phyloP scores from a whole-genome alignment of 2,329 filamentous ascomycete genomes.

The Hyphodiscus sp. region DNA sequence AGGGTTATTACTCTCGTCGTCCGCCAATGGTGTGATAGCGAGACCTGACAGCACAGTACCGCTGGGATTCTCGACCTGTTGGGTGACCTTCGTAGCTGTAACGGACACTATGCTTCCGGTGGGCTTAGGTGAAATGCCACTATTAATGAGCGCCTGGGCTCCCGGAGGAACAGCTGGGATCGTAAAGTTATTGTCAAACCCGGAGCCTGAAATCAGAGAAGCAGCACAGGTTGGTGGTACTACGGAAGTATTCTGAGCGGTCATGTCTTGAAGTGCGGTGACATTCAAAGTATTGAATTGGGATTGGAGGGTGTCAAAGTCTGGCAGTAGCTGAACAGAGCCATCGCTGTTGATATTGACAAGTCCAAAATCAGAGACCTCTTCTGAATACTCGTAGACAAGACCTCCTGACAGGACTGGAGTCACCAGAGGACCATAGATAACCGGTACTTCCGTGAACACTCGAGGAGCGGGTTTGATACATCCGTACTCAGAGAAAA shows the following conservation, averaged over 20 bases:
- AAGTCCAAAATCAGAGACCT: constrained; percentile 59
- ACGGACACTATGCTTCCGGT: constrained; percentile 59
- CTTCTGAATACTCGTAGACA: constrained; percentile 75
- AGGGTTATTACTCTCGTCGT: constrained; percentile 49
- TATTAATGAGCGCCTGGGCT: constrained; percentile 65
- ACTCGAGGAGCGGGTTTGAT: constrained; percentile 63
- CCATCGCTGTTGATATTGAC: constrained; percentile 54
- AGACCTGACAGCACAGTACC: constrained; percentile 57
- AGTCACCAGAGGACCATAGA: constrained; percentile 68
- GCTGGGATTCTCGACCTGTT: constrained; percentile 49
- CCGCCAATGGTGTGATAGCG: constrained; percentile 46
- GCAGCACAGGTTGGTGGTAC: constrained; percentile 57
- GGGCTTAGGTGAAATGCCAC: constrained; percentile 62
- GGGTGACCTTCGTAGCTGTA: constrained; percentile 44
- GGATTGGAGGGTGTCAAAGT: constrained; percentile 67
- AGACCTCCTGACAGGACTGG: constrained; percentile 66
- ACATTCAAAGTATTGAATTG: constrained; percentile 75
- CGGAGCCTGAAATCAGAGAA: constrained; percentile 58
- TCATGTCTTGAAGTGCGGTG: constrained; percentile 55
- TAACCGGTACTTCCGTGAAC: constrained; percentile 68
- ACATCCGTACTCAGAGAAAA: constrained; percentile 80
- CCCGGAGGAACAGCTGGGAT: constrained; percentile 63
- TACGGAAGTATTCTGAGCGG: constrained; percentile 47
- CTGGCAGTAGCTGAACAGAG: constrained; percentile 50
- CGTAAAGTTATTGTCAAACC: constrained; percentile 74